Base-by-base conservation (phyloP, 1,139 yeast species). In the Schwanniomyces etchellsii region DNA sequence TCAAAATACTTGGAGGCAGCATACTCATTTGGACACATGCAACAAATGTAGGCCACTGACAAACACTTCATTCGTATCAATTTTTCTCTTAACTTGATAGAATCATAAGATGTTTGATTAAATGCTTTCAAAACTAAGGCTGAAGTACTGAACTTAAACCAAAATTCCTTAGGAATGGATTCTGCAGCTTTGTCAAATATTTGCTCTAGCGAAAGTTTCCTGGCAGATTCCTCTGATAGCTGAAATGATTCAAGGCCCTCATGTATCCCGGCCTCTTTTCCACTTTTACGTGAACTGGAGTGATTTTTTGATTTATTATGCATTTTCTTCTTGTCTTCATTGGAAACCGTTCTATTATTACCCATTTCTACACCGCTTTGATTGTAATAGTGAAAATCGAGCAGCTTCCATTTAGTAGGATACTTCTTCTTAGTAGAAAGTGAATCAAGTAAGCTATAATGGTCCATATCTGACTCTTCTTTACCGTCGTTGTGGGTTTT, bases 51-150 rank as follows among this genome's bases (percentile, higher is more conserved):
- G 0, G 85, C 83, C 25, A 82, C 64, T 0, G 95, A 77, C 32
- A 74, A 61, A 43, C 83, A 74, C 51, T 84, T 86, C 35, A 78
- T 66, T 24, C 72, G 70, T 9, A 82, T 66, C 22, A 89, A 60
- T 34, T 74, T 64, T 29, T 70, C 70, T 43, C 96, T 70, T 30
- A 78, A 50, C 27, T 60, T 55, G 26, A 78, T 52, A 30, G 79
- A 70, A 20, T 76, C 81, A 28, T 60, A 63, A 1, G 81, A 64
- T 32, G 67, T 67, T 5, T 73, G 62, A 47, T 72, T 73, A 58
- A 85, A 85, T 0, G 95, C 77, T 50, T 85, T 86, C 3, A 88
- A 84, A 20, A 74, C 64, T 11, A 78, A 63, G 1, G 82, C 81
- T 27, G 70, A 73, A 21, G 81, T 52, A 2, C 79, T 70, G 41